These are phyloP conservation scores for Xanthoconium separans DNA, from an alignment of 1,284 basidiomycete species.

Conservation along the genomic window DNA sequence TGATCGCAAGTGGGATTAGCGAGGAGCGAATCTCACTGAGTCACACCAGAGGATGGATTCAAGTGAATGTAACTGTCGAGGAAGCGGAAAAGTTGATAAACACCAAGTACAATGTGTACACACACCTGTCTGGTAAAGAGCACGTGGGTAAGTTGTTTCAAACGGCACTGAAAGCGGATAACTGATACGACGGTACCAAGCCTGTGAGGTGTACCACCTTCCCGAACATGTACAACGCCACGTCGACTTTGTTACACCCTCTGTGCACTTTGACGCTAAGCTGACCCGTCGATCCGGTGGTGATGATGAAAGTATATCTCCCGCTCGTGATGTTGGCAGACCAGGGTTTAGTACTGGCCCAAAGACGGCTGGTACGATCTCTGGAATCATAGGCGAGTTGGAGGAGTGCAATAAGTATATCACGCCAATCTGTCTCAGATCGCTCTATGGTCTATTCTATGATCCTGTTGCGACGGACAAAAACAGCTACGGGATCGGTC, in stretches of 20 bases:
- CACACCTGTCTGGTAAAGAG: slow-evolving; percentile 33
- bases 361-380: slow-evolving; percentile 34
- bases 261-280: slow-evolving; percentile 38
- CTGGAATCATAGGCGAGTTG: slow-evolving; percentile 18
- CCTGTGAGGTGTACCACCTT: slow-evolving; percentile 44
- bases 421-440: slow-evolving; percentile 44
- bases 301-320: background rate
- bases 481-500: slow-evolving; percentile 53
- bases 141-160: slow-evolving; percentile 28
- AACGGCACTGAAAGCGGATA: background rate
- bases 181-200: slow-evolving; percentile 26
- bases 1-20: slow-evolving; percentile 34
- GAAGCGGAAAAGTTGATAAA: slow-evolving; percentile 43
- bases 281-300: slow-evolving; percentile 8
- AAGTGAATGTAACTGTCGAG: slow-evolving; percentile 35
- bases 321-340: slow-evolving; percentile 22
- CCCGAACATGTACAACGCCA: slow-evolving; percentile 42
- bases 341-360: slow-evolving; percentile 32
- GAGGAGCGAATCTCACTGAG: slow-evolving; percentile 12
- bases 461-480: slow-evolving; percentile 37
- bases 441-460: slow-evolving; percentile 45
- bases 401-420: slow-evolving; percentile 43
- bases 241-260: slow-evolving; percentile 45
- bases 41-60: slow-evolving; percentile 39
- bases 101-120: slow-evolving; percentile 44